Conservation (phyloP, 352 stramenopile species). For the Globisporangium irregulare region DNA sequence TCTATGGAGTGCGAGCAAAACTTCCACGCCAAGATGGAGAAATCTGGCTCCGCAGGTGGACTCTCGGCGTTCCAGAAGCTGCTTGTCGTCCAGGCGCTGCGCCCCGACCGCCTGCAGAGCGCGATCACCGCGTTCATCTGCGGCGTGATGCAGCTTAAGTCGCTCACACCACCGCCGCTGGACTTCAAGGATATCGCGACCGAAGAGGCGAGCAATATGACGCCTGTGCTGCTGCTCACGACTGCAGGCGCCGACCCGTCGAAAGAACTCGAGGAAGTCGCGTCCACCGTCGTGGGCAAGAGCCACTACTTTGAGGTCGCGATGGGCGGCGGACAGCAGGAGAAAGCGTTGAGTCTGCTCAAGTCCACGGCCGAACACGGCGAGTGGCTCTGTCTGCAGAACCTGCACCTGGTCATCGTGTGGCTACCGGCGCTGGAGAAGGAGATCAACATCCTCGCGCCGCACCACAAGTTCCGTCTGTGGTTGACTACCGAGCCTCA, state of each 20-base stretch:
- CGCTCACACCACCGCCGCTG: constrained; percentile 76
- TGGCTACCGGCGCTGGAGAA: constrained; percentile 94
- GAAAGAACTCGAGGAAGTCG: constrained; percentile 92
- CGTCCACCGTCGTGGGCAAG: constrained; percentile 74
- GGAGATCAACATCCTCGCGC: constrained; percentile 64
- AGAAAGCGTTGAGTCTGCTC: constrained; percentile 87
- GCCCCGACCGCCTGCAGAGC: constrained; percentile 88
- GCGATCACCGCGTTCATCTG: constrained; percentile 91
- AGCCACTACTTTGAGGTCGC: constrained; percentile 92
- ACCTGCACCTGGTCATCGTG: constrained; percentile 93
- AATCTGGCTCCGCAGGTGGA: constrained; percentile 31
- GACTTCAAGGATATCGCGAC: constrained; percentile 69
- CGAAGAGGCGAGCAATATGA: constrained; percentile 71
- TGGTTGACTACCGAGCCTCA: constrained; percentile 95
- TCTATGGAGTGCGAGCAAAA: constrained; percentile 86
- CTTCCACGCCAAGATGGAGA: constrained; percentile 90
- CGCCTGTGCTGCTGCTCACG: constrained; percentile 90
- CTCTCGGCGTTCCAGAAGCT: constrained; percentile 91
- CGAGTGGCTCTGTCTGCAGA: constrained; percentile 96
- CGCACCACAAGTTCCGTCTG: constrained; percentile 90
- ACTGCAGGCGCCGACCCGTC: constrained; percentile 92
- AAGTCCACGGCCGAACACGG: constrained; percentile 72
- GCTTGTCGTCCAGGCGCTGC: constrained; percentile 89
- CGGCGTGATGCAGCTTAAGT: constrained; percentile 84
- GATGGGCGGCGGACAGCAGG: constrained; percentile 94